Conservation (phyloP, 768 basidiomycete species). For the Lyophyllum atratum region DNA sequence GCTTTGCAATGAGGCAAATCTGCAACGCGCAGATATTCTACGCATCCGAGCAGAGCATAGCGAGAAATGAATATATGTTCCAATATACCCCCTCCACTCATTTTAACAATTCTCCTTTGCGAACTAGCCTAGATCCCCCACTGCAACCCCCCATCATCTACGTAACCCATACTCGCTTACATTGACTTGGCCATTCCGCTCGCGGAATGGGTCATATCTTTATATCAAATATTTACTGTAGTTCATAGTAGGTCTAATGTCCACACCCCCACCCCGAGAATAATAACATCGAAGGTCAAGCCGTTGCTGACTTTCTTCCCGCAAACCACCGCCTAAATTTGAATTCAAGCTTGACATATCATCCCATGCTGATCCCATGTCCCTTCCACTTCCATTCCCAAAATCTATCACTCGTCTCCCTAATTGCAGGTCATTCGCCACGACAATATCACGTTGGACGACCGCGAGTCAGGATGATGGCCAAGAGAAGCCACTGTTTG, state of each 20-base stretch:
- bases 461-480: neutral
- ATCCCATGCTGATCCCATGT: neutral
- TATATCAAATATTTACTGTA: neutral
- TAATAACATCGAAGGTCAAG: neutral
- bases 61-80: neutral
- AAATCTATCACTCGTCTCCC: neutral
- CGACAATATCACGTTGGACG: neutral
- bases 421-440: neutral
- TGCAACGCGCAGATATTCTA: constrained; percentile 57
- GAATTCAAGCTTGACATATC: neutral
- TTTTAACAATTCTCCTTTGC: neutral
- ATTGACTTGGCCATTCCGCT: neutral
- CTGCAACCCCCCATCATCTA: neutral
- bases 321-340: neutral
- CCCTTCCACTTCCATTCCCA: neutral
- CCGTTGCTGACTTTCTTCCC: no score
- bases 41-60: constrained; percentile 43
- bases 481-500: constrained; percentile 32
- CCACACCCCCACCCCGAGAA: neutral
- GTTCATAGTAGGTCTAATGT: neutral
- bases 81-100: neutral
- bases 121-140: neutral
- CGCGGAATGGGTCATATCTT: neutral
- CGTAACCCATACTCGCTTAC: neutral
- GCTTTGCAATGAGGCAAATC: constrained; percentile 66